Evolutionary conservation across 2,329 filamentous ascomycete species (phyloP), one percentile per base, ranked within the genome.

Genomic region (Lasiodiplodia citricola): DNA sequence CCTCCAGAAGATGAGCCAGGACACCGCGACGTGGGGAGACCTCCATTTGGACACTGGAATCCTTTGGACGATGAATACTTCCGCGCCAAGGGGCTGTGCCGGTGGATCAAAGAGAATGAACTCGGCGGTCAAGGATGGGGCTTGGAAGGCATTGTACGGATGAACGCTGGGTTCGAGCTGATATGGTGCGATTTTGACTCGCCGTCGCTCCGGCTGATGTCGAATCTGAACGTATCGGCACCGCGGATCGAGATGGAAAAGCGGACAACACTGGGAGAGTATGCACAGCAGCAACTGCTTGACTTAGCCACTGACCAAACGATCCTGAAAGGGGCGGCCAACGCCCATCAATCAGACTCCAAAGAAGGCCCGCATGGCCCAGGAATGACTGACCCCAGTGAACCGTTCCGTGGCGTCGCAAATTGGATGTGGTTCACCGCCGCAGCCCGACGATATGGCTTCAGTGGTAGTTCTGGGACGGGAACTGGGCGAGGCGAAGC

Each of bases 141-240:
- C 47, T 81, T 83, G 38, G 84, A 87, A 71, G 84, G 82, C 2
- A 75, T 85, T 44, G 80, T 86, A 52, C 78, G 84, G 68, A 86
- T 86, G 83, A 85, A 86, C 72, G 81, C 83, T 14, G 84, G 83
- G 4, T 86, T 86, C 69, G 83, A 86, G 74, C 75, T 85, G 72
- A 84, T 85, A n/a, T 85, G 83, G 83, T 86, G 84, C 71, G 79
- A 85, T 68, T 86, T 86, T 65, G 74, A 77, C 28, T 83, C 82
- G 67, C 79, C 80, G 11, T 83, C 80, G 21, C 71, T 85, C 65
- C 75, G 79, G 64, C 70, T 86, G 58, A 74, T 85, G 25, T 81
- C 78, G 54, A 80, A 81, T 68, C 70, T 84, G 18, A 85, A 86
- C 70, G 80, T 85, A 2, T 84, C 83, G 25, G 82, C 80, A 18